Base-by-base conservation (phyloP, 257 asterid species). In the Jasminum sambac region DNA sequence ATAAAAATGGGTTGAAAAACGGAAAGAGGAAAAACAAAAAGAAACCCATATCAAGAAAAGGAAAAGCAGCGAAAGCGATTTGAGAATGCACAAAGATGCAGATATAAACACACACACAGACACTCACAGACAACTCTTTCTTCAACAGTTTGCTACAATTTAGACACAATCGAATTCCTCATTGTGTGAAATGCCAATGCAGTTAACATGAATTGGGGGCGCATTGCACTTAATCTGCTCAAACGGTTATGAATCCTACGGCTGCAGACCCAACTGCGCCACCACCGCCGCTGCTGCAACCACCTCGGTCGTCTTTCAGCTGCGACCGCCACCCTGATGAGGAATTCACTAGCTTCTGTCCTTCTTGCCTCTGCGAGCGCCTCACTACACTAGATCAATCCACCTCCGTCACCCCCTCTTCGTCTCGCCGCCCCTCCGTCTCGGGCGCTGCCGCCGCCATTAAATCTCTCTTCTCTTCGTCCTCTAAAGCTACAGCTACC, bases 281-380 rank as follows among this genome's bases (percentile, higher is more conserved):
- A 21, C 96, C 59, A 2, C 58, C 82, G 13, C 62, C 14, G 19
- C 93, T 83, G 42, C 85, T 88, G 23, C 97, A 89, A 81, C 97
- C 96, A 42, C 97, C 87, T 67, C 94, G 96, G 25, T 85, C 95
- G 5, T 89, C 98, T 0, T 89, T 90, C 86, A 89, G 95, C 67
- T 92, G 98, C 73, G 96, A 88, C 84, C 86, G 83, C 68, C 98
- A 92, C 77, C 96, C 98, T 0, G 72, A 68, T 67, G 96, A 92
- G 85, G 85, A 88, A 65, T 92, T 89, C 79, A 73, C 84, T 0
- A 96, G 96, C 6, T 92, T 92, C 78, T 92, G 98, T 61, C 95
- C 96, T 41, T 86, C 90, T 40, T 92, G 98, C 64, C 96, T 92
- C 79, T 86, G 89, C 79, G 96, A 92, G 57, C 96, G 98, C 63